These are phyloP conservation scores for Setaria viridis DNA, from an alignment of 202 grass and related monocot genomes.

Conservation along the genomic window DNA sequence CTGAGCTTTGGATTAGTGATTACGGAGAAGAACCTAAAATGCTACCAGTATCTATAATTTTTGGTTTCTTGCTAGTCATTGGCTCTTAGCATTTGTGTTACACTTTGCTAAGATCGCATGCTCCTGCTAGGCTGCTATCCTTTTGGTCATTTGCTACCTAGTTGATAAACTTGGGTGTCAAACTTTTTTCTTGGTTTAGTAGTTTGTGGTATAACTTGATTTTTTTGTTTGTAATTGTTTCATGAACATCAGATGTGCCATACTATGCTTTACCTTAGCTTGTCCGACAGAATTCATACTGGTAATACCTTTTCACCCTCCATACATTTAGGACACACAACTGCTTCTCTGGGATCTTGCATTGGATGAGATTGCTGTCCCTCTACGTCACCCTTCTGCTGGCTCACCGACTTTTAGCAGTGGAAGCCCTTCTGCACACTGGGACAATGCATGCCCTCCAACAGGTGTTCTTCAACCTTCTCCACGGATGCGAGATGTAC, in stretches of 20 bases:
- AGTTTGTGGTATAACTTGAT: constrained; percentile 27
- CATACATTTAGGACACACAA: constrained; percentile 73
- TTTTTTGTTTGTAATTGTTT: constrained; percentile 29
- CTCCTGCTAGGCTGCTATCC: not conserved
- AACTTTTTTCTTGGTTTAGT: constrained; percentile 24
- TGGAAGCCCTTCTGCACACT: constrained; percentile 78
- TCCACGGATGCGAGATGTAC: constrained; percentile 88
- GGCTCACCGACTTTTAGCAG: constrained; percentile 82
- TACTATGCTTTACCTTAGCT: constrained; percentile 29
- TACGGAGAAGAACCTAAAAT: constrained; percentile 3
- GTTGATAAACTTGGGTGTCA: not conserved
- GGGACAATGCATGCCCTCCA: constrained; percentile 74
- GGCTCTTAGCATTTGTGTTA: not conserved
- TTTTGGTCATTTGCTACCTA: not conserved
- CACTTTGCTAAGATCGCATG: not conserved
- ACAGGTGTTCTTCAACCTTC: constrained; percentile 80
- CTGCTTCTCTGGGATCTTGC: constrained; percentile 93
- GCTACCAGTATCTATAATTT: constrained; percentile 17
- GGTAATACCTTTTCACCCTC: constrained; percentile 16
- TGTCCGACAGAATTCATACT: not conserved
- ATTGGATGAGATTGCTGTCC: constrained; percentile 82
- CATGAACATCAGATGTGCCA: not conserved
- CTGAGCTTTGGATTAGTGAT: constrained; percentile 8
- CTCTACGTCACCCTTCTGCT: constrained; percentile 68
- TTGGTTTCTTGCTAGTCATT: constrained; percentile 16